Conservation (phyloP, 2,329 filamentous ascomycete genomes). For the Alternaria rosae region DNA sequence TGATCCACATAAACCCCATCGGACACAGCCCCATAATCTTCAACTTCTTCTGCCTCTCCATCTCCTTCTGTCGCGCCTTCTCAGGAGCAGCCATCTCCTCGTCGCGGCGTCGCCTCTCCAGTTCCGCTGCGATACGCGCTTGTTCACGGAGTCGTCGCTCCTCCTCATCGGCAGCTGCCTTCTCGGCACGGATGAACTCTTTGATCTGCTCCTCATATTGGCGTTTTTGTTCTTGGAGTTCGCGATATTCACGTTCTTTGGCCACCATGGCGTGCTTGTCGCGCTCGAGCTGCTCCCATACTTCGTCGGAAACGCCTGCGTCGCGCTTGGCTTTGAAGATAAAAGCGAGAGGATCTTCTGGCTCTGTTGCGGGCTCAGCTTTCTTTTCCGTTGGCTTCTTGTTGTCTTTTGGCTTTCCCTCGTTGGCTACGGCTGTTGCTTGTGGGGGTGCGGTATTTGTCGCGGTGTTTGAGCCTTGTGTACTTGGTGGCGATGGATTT, state of each 20-base stretch:
- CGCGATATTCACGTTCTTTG: conserved; percentile 48
- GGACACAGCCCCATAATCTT: conserved; percentile 63
- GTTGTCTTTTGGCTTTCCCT: conserved; percentile 10
- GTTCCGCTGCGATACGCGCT: conserved; percentile 26
- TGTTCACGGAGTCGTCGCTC: conserved; percentile 29
- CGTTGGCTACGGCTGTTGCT: not conserved
- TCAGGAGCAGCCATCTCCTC: conserved; percentile 51
- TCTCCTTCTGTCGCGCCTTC: conserved; percentile 50
- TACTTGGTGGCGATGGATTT: conserved; percentile 4
- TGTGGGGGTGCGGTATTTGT: conserved; percentile 15
- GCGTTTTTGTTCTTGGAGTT: conserved; percentile 36
- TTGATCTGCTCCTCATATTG: conserved; percentile 19
- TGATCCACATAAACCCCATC: conserved; percentile 68
- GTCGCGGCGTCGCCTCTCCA: conserved; percentile 31
- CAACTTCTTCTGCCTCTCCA: conserved; percentile 58
- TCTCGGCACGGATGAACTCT: conserved; percentile 31
- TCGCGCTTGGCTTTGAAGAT: conserved; percentile 55
- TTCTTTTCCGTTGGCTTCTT: not conserved
- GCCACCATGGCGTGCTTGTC: conserved; percentile 53
- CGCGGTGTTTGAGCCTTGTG: not conserved
- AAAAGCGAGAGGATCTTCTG: conserved; percentile 17
- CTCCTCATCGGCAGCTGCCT: not conserved
- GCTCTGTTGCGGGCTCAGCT: not conserved
- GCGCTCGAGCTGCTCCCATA: conserved; percentile 67
- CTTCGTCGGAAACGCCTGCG: conserved; percentile 63